Evolutionary conservation across 2,329 filamentous ascomycete genomes (phyloP).

Genomic region (Colletotrichum cereale): DNA sequence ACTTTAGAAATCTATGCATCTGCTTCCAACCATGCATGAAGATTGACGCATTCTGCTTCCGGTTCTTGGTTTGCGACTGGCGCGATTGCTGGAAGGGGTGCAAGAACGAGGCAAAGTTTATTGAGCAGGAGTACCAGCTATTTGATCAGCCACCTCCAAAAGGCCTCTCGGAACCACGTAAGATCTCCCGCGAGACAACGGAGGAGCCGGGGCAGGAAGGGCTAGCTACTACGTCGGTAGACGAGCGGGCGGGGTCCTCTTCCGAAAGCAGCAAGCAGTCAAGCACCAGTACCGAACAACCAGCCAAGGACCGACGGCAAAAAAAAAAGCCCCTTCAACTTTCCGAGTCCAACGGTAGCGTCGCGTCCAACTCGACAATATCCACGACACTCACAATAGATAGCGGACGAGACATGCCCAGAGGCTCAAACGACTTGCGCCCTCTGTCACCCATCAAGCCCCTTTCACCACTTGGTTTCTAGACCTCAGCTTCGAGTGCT

Average conservation of each 20-base stretch:
- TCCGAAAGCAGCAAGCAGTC: slow-evolving; percentile 74
- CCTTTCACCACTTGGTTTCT: slow-evolving; percentile 72
- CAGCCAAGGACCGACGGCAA: slow-evolving; percentile 49
- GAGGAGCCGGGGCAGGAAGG: slow-evolving; percentile 40
- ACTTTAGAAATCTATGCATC: slow-evolving; percentile 93
- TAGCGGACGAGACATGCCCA: slow-evolving; percentile 54
- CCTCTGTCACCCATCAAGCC: slow-evolving; percentile 76
- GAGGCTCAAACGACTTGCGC: slow-evolving; percentile 59
- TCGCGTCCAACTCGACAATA: slow-evolving; percentile 58
- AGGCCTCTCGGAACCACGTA: slow-evolving; percentile 56
- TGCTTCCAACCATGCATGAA: slow-evolving; percentile 98
- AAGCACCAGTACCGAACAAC: slow-evolving; percentile 47
- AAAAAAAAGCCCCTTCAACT: slow-evolving; percentile 60
- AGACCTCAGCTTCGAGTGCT: slow-evolving; percentile 40
- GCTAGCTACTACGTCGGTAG: slow-evolving; percentile 44
- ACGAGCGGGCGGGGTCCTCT: slow-evolving; percentile 61
- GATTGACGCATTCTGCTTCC: slow-evolving; percentile 95
- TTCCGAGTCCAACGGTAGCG: slow-evolving; percentile 58
- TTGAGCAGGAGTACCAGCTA: slow-evolving; percentile 75
- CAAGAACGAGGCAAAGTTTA: slow-evolving; percentile 86
- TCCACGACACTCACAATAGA: slow-evolving; percentile 62
- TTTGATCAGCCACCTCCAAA: slow-evolving; percentile 70
- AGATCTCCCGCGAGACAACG: slow-evolving; percentile 36
- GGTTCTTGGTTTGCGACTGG: slow-evolving; percentile 95
- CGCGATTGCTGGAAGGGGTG: slow-evolving; percentile 97